Evolutionary conservation across 148 eudicot genomes (phyloP).

Genomic region (Rhododendron griersonianum): DNA sequence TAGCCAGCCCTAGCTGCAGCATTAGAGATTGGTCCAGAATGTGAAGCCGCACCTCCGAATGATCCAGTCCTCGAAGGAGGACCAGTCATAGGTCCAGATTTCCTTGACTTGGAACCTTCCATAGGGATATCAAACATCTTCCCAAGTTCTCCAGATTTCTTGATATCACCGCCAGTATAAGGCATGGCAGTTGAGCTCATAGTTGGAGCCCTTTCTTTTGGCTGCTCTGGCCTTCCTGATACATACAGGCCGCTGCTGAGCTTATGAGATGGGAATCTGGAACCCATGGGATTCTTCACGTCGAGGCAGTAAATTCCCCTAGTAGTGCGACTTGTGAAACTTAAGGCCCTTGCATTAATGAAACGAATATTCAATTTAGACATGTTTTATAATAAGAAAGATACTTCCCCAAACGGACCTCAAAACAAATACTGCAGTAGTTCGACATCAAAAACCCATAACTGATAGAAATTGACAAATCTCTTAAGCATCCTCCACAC

Average conservation of each 20-base stretch:
- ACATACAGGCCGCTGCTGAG: slow-evolving; percentile 93
- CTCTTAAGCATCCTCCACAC: background rate
- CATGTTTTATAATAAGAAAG: background rate
- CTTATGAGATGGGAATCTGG: slow-evolving; percentile 86
- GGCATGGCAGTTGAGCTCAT: slow-evolving; percentile 93
- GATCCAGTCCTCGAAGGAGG: slow-evolving; percentile 81
- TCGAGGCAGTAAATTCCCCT: background rate
- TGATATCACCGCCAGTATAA: slow-evolving; percentile 91
- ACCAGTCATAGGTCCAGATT: slow-evolving; percentile 73
- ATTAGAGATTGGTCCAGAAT: slow-evolving; percentile 77
- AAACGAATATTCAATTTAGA: background rate
- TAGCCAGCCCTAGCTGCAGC: slow-evolving; percentile 49
- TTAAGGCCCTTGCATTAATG: background rate
- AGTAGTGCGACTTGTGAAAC: background rate
- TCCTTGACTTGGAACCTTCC: slow-evolving; percentile 75
- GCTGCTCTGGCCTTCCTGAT: slow-evolving; percentile 89
- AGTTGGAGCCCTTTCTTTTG: slow-evolving; percentile 87
- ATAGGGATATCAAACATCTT: slow-evolving; percentile 84
- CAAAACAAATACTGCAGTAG: background rate
- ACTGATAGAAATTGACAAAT: background rate
- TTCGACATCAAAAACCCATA: background rate
- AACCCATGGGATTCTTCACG: slow-evolving; percentile 56
- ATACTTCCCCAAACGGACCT: background rate
- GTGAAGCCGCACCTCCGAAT: slow-evolving; percentile 70
- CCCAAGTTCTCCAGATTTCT: slow-evolving; percentile 93